A percentile compares a stretch with the other conserved stretches of the same genome.
These are phyloP conservation scores for Aquilaria sinensis DNA, from an alignment of 345 rosid genomes.

Conservation along the genomic window DNA sequence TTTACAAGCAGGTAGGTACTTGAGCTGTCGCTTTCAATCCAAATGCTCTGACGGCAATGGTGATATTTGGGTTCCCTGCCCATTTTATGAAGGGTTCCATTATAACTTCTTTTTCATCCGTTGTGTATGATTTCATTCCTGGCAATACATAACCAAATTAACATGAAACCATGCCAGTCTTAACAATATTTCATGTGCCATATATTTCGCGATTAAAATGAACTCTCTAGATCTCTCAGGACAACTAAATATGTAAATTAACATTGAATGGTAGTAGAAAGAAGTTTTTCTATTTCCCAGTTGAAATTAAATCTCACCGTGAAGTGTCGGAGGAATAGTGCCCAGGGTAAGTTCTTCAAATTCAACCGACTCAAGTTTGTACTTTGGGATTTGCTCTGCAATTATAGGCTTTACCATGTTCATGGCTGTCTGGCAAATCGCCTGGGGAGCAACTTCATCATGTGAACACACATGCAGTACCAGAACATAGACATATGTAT, in stretches of 20 bases:
- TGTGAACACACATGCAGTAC: constrained; percentile 8
- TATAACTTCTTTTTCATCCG: constrained; percentile 83
- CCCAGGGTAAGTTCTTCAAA: constrained; percentile 78
- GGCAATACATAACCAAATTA: not conserved
- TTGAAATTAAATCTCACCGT: constrained; percentile 30
- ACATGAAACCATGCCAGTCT: too few species aligned
- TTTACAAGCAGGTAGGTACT: constrained; percentile 18
- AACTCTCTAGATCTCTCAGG: too few species aligned
- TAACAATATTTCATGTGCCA: too few species aligned
- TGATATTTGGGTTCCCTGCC: constrained; percentile 84
- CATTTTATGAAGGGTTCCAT: constrained; percentile 77
- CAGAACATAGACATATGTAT: too few species aligned
- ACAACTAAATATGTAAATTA: too few species aligned
- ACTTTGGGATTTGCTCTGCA: constrained; percentile 78
- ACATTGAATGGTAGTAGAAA: too few species aligned
- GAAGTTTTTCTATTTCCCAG: too few species aligned
- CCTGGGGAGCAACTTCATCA: constrained; percentile 30
- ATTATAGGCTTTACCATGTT: constrained; percentile 73
- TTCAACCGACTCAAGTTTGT: constrained; percentile 74
- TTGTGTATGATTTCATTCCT: constrained; percentile 84
- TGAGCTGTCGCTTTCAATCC: constrained; percentile 80
- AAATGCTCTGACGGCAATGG: constrained; percentile 64
- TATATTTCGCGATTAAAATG: too few species aligned
- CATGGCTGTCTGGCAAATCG: constrained; percentile 62
- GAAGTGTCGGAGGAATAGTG: constrained; percentile 68